Conservation (phyloP, 164 flowering plant species). For the Paratinospora sagittata region DNA sequence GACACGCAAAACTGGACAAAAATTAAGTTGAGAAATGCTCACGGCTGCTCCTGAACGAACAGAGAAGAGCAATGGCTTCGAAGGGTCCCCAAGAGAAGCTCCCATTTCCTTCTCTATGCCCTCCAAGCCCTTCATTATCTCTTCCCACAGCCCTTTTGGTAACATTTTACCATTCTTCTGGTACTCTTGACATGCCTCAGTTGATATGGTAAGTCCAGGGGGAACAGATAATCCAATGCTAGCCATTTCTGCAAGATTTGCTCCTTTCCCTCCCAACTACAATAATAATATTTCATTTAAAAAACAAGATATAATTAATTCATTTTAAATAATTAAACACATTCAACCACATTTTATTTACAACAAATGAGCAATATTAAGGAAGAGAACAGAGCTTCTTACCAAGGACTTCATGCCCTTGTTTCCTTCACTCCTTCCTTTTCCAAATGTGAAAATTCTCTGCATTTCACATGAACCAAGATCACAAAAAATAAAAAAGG, state of each 20-base stretch:
- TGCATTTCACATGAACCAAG: constrained; percentile 28
- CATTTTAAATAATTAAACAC: neutral
- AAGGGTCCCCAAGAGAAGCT: constrained; percentile 76
- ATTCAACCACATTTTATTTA: too few relatives aligned
- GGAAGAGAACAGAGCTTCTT: constrained; percentile 13
- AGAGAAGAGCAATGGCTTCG: constrained; percentile 93
- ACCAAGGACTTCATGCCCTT: constrained; percentile 96
- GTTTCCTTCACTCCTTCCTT: too few relatives aligned
- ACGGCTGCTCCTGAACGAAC: constrained; percentile 99
- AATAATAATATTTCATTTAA: neutral
- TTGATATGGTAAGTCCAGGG: constrained; percentile 93
- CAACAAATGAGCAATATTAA: neutral
- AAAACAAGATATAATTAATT: too few relatives aligned
- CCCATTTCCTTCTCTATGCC: constrained; percentile 73
- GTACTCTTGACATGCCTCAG: constrained; percentile 96
- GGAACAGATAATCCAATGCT: constrained; percentile 96
- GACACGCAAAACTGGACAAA: too few relatives aligned
- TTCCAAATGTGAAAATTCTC: constrained; percentile 90
- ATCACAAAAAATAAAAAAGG: neutral
- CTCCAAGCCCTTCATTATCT: constrained; percentile 63
- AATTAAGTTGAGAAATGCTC: constrained; percentile 25
- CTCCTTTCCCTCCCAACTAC: constrained; percentile 99
- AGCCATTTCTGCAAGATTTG: constrained; percentile 98
- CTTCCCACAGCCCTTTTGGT: constrained; percentile 87
- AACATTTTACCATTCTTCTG: constrained; percentile 60